Conservation (phyloP, 108 stramenopile genomes). For the Skeletonema menzelii region DNA sequence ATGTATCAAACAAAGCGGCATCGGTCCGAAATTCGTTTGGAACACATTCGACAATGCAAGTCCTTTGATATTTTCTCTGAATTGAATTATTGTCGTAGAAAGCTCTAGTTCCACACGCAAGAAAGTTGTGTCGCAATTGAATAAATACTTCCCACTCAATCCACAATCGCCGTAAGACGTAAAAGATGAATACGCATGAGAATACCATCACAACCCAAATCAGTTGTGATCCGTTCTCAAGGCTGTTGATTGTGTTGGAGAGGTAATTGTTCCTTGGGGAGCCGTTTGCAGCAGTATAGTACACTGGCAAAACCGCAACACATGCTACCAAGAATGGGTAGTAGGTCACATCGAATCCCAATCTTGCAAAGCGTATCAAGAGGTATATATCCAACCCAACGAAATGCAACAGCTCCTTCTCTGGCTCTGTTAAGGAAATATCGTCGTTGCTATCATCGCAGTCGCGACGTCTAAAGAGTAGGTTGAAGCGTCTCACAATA, state of each 20-base stretch:
- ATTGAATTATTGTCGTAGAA: constrained; percentile 38
- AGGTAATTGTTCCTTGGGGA: constrained; percentile 21
- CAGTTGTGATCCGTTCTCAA: constrained; percentile 21
- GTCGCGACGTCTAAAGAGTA: constrained; percentile 5
- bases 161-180: constrained; percentile 58
- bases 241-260: constrained; percentile 33
- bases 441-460: neutral
- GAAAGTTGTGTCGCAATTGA: constrained; percentile 54
- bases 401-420: constrained; percentile 57
- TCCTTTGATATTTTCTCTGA: constrained; percentile 54
- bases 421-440: constrained; percentile 16
- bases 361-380: constrained; percentile 56
- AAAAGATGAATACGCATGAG: constrained; percentile 41
- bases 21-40: constrained; percentile 51
- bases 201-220: constrained; percentile 48
- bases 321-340: constrained; percentile 55
- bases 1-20: constrained; percentile 49
- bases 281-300: constrained; percentile 8
- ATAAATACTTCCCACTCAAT: constrained; percentile 70
- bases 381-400: constrained; percentile 73
- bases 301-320: constrained; percentile 28
- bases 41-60: constrained; percentile 61
- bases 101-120: constrained; percentile 53
- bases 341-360: constrained; percentile 61
- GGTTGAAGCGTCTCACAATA: neutral